These are phyloP conservation scores for Tremella fuciformis DNA, from an alignment of 768 basidiomycete genomes.

Conservation along the genomic window DNA sequence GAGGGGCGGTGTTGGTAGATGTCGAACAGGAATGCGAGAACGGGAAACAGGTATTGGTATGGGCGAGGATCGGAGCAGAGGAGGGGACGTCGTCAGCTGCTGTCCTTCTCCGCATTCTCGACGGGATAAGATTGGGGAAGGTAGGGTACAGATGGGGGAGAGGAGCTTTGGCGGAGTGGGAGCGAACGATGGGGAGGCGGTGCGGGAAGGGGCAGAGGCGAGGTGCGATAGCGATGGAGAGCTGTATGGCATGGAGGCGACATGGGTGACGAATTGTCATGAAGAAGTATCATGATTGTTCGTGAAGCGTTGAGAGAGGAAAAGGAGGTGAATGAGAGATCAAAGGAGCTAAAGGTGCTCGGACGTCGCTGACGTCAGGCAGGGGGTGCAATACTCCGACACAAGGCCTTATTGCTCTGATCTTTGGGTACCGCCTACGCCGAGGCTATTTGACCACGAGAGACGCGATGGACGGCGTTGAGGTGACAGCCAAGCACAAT, in stretches of 20 bases:
- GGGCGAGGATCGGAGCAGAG: slow-evolving; percentile 8
- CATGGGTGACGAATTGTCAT: slow-evolving; percentile 4
- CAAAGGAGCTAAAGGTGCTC: slow-evolving; percentile 2
- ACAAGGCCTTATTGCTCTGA: background rate
- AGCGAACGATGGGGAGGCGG: slow-evolving; percentile 22
- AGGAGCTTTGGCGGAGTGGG: background rate
- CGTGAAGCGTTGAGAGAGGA: slow-evolving; percentile 10
- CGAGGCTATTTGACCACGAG: background rate
- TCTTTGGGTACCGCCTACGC: background rate
- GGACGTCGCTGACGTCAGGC: slow-evolving; percentile 4
- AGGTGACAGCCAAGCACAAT: background rate
- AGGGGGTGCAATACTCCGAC: background rate
- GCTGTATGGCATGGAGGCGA: slow-evolving; percentile 1
- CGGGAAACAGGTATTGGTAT: slow-evolving; percentile 7
- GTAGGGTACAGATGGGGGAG: slow-evolving; percentile 7
- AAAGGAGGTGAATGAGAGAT: slow-evolving; percentile 5
- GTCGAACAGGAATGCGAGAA: slow-evolving; percentile 1
- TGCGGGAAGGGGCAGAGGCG: too few species aligned
- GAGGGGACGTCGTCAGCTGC: slow-evolving; percentile 27
- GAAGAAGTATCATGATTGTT: slow-evolving; percentile 8
- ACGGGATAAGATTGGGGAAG: slow-evolving; percentile 5
- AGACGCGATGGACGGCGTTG: background rate
- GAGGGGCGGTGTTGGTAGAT: slow-evolving; percentile 7
- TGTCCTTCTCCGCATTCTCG: slow-evolving; percentile 6
- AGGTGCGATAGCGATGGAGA: slow-evolving; percentile 17